Base-by-base conservation (phyloP, 352 stramenopile genomes). In the Achlya hypogyna region DNA sequence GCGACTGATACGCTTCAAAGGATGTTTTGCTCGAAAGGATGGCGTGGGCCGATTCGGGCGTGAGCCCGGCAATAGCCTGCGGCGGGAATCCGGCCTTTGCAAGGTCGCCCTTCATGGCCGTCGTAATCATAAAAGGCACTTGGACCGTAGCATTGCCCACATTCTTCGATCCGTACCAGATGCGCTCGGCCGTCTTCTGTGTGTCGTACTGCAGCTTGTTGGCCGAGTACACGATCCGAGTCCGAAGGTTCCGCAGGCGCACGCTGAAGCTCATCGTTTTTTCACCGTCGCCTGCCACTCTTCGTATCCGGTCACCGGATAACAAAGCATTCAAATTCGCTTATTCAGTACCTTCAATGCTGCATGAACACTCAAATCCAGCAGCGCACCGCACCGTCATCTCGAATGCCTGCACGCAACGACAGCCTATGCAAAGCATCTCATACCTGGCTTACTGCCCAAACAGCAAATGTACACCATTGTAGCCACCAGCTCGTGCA, bases 121-220 rank as follows among this genome's bases (percentile, higher is more conserved):
- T 47, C 25, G 60, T 67, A 45, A 67, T 35, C 60, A 67, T 67
- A n/a, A 67, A 67, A 12, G 60, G 60, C 10, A 67, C 60, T 23
- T 20, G 29, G n/a, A 67, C 60, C 27, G 51, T 67, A 12, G 60
- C 60, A 22, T 38, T 67, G 14, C 60, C 60, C 25, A 67, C 42
- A 16, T 67, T 67, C 20, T 67, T 67, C 18, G 47, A 51, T 8
- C 60, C 60, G 28, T 67, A 67, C 60, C 60, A 67, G 2, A 67
- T 20, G 27, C 23, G 20, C 32, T 67, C 60, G 10, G 60, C 60
- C 28, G 22, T 54, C 60, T 67, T 67, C 32, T 67, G 60, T 5
- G 60, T 49, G 32, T 67, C 60, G 60, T 67, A 67, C 47, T 67
- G 27, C 25, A 67, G 28, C 51, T 67, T 67, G 51, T 67, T 67